A percentile compares a stretch with the other conserved stretches of the same genome.
These are phyloP conservation scores for Zangia roseola DNA, from an alignment of 768 basidiomycete species.

Conservation along the genomic window DNA sequence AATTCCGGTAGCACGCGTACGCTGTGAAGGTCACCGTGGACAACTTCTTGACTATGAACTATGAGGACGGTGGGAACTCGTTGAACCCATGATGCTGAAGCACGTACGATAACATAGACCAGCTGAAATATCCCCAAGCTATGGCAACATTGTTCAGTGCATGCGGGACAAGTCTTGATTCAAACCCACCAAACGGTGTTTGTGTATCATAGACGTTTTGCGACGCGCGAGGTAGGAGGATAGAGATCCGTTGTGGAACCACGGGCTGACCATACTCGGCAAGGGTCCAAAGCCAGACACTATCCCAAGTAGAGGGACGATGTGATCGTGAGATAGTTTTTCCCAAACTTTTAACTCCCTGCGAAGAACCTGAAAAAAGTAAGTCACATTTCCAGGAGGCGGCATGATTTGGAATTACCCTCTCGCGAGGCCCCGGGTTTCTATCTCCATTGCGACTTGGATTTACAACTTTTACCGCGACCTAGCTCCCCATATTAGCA, in stretches of 20 bases:
- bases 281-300: slow-evolving; percentile 30
- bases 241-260: slow-evolving; percentile 29
- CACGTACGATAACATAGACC: slow-evolving; percentile 26
- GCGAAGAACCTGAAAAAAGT: slow-evolving; percentile 21
- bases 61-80: not conserved
- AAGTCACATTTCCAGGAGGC: not conserved
- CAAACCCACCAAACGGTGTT: slow-evolving; percentile 14
- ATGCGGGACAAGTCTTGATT: not conserved
- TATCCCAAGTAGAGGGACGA: slow-evolving; percentile 32
- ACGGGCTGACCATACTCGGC: slow-evolving; percentile 34
- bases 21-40: slow-evolving; percentile 39
- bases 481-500: not conserved
- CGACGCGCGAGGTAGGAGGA: slow-evolving; percentile 15
- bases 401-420: slow-evolving; percentile 5
- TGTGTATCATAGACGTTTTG: not conserved
- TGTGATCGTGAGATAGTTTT: slow-evolving; percentile 19
- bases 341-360: slow-evolving; percentile 28
- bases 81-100: not conserved
- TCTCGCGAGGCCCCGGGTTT: slow-evolving; percentile 2
- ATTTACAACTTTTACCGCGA: too few relatives aligned
- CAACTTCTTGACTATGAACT: slow-evolving; percentile 25
- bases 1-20: slow-evolving; percentile 15
- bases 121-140: slow-evolving; percentile 22
- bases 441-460: slow-evolving; percentile 24
- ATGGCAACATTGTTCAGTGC: not conserved